Percentiles rank a stretch among this genome's conserved stretches.
phyloP scores from a whole-genome alignment of 768 basidiomycete genomes.

The Ephemerocybe angulata region DNA sequence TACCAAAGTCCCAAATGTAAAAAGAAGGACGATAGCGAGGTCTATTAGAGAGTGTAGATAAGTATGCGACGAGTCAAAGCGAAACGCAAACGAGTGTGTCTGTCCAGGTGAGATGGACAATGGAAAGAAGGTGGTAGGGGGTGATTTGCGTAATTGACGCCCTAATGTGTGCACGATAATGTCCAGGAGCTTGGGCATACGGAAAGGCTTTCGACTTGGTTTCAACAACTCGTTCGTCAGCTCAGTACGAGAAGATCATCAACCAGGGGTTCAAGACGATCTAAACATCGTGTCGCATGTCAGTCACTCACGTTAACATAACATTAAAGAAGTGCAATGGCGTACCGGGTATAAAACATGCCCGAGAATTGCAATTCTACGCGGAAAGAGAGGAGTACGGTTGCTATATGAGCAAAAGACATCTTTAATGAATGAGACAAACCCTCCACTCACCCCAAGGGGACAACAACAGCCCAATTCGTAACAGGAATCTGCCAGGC shows the following conservation, averaged over 20 bases:
- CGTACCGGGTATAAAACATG: conserved; percentile 76
- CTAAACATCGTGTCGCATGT: conserved; percentile 24
- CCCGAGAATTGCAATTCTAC: conserved; percentile 57
- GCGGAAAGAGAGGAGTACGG: conserved; percentile 8
- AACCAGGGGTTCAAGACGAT: conserved; percentile 87
- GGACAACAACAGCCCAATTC: conserved; percentile 75
- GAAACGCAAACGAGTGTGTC: too few relatives aligned
- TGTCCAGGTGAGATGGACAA: too few relatives aligned
- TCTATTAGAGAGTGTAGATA: too few relatives aligned
- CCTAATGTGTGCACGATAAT: too few relatives aligned
- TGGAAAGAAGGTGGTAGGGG: too few relatives aligned
- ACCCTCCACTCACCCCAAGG: conserved; percentile 48
- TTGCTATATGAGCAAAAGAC: not conserved
- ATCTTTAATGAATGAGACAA: not conserved
- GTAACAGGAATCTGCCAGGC: conserved; percentile 61
- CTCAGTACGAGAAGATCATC: conserved; percentile 73
- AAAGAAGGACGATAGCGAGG: too few relatives aligned
- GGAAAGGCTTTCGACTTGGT: not conserved
- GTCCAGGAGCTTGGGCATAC: not conserved
- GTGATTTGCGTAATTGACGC: too few relatives aligned
- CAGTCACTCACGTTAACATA: conserved; percentile 6
- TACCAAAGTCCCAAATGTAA: too few relatives aligned
- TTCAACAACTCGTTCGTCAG: not conserved
- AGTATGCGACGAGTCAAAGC: too few relatives aligned
- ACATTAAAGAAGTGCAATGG: conserved; percentile 11